Evolutionary conservation across 805 yeast species (phyloP).

Genomic region (Suhomyces faveliae): DNA sequence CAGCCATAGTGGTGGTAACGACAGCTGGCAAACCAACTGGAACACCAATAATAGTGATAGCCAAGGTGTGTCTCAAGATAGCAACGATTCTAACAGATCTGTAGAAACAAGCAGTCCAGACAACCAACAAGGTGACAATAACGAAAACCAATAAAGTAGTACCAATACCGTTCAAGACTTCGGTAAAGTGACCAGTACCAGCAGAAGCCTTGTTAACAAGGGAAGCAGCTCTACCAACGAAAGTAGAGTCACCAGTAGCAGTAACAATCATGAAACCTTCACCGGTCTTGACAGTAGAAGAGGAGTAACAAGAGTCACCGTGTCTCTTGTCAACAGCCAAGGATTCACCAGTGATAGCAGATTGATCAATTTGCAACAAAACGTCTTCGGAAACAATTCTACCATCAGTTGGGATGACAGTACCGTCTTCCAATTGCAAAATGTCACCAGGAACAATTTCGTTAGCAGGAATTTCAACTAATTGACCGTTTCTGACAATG

Average conservation of each 20-base stretch:
- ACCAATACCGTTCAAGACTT: constrained; percentile 97
- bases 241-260: constrained; percentile 93
- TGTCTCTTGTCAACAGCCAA: constrained; percentile 88
- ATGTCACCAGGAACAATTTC: constrained; percentile 96
- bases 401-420: constrained; percentile 91
- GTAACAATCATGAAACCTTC: constrained; percentile 92
- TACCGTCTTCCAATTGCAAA: constrained; percentile 88
- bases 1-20: constrained; percentile 98
- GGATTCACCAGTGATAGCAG: constrained; percentile 97
- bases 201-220: constrained; percentile 91
- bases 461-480: constrained; percentile 72
- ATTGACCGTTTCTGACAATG: constrained; percentile 78
- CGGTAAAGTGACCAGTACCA: constrained; percentile 95
- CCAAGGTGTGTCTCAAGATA: constrained; percentile 88
- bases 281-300: constrained; percentile 94
- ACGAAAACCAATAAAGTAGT: constrained; percentile 86
- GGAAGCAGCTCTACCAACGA: constrained; percentile 97
- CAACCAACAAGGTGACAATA: constrained; percentile 79
- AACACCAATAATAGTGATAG: constrained; percentile 95
- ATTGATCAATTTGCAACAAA: constrained; percentile 90
- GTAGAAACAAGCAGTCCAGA: constrained; percentile 94
- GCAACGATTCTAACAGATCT: constrained; percentile 83
- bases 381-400: constrained; percentile 81
- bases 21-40: constrained; percentile 99
- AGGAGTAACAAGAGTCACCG: constrained; percentile 87